phyloP scores from a whole-genome alignment of 805 yeast species.

The Blastobotrys attinorum region DNA sequence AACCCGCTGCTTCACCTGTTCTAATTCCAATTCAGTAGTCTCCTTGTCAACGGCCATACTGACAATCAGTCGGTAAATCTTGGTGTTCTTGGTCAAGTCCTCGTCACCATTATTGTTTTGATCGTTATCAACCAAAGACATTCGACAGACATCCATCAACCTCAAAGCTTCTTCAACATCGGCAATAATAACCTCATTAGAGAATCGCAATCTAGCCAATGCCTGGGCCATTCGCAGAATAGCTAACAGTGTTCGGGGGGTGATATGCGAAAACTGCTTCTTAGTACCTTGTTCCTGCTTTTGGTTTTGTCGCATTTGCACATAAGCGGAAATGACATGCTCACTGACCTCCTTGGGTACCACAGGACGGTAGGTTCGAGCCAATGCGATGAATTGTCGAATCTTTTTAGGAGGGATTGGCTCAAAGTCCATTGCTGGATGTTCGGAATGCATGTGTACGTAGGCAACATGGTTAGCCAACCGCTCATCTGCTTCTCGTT shows the following conservation, averaged over 20 bases:
- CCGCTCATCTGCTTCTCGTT: conserved; percentile 69
- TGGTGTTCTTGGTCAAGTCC: conserved; percentile 60
- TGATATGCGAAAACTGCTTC: conserved; percentile 79
- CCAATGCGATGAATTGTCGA: conserved; percentile 81
- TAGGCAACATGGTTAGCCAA: conserved; percentile 91
- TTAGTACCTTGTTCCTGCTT: conserved; percentile 64
- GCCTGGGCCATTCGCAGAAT: conserved; percentile 92
- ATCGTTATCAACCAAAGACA: conserved; percentile 53
- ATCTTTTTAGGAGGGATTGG: conserved; percentile 75
- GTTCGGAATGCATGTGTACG: conserved; percentile 88
- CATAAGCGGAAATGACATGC: conserved; percentile 77
- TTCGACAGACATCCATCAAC: conserved; percentile 77
- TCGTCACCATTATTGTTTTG: conserved; percentile 42
- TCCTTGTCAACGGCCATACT: conserved; percentile 41
- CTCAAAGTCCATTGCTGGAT: conserved; percentile 62
- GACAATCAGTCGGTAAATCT: conserved; percentile 64
- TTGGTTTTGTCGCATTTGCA: conserved; percentile 87
- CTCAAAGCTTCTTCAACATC: conserved; percentile 97
- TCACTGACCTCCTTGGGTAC: conserved; percentile 80
- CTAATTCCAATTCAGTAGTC: conserved; percentile 34
- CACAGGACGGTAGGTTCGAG: conserved; percentile 77
- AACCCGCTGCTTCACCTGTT: conserved; percentile 51
- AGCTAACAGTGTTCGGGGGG: conserved; percentile 91
- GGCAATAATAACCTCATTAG: conserved; percentile 55
- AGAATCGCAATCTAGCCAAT: conserved; percentile 80